Conservation (phyloP, 169 alveolate genomes). For the Plasmodium falciparum region DNA sequence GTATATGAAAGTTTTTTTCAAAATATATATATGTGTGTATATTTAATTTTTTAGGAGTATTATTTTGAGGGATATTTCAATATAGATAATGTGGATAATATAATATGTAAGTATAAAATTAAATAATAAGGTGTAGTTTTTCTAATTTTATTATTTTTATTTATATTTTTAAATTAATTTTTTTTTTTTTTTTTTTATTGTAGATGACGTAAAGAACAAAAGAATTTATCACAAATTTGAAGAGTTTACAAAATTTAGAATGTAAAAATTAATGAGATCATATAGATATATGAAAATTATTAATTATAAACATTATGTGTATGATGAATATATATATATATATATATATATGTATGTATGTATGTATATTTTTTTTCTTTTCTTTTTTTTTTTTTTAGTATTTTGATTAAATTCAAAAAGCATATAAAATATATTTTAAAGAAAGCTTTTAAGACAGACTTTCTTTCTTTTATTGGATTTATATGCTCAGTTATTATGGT, state of each 20-base stretch:
- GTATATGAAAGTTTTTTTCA: too few species aligned
- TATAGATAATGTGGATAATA: slow-evolving; percentile 15
- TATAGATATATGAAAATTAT: too few species aligned
- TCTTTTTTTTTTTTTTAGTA: slow-evolving; percentile 8
- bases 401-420: slow-evolving; percentile 10
- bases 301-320: background rate
- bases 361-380: background rate
- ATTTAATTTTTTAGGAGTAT: slow-evolving; percentile 18
- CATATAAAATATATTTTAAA: slow-evolving; percentile 43
- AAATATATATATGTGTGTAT: background rate
- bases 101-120: slow-evolving; percentile 14
- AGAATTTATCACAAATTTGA: slow-evolving; percentile 28
- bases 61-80: slow-evolving; percentile 46
- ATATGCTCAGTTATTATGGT: slow-evolving; percentile 45
- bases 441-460: slow-evolving; percentile 45
- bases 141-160: background rate
- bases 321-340: background rate
- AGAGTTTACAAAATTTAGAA: slow-evolving; percentile 19
- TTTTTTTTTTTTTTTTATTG: background rate
- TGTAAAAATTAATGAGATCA: slow-evolving; percentile 1
- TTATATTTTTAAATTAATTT: background rate
- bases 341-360: background rate
- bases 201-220: slow-evolving; percentile 30
- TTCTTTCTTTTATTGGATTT: slow-evolving; percentile 39
- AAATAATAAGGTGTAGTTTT: background rate